Evolutionary conservation across 352 stramenopile species (phyloP), one percentile per base, ranked within the genome.

Genomic region (Peronosclerospora sorghi): DNA sequence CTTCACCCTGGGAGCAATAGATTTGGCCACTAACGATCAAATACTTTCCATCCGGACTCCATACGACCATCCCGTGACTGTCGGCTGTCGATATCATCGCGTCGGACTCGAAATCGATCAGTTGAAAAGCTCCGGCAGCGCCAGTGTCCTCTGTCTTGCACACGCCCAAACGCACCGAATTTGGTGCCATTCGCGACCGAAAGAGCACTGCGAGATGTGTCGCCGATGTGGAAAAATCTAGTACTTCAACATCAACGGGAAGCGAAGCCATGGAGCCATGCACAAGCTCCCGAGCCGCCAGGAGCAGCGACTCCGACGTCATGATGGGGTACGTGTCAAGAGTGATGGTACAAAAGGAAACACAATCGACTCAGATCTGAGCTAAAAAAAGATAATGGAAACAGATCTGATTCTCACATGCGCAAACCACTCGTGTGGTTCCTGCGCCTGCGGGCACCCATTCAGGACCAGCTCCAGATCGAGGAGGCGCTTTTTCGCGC

Each of bases 401-500:
- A 44, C 44, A 51, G 35, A 51, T 38, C 21, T 26, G 21, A 26
- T 26, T 26, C 21, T 26, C 3, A 6, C 21, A 26, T 26, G 21
- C 37, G 41, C 32, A 83, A 73, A 63, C 75, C 75, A 41, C 50
- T 71, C 14, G 34, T 90, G 47, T 64, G 59, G 51, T 84, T 90
- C 44, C 56, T 93, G 62, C 73, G 73, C 12, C 56, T 93, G 37
- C 71, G 58, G 13, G 55, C 64, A 27, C 55, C 76, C 34, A 94
- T 94, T 57, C 59, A 83, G 30, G 63, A 86, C 48, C 78, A 91
- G 54, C 72, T 98, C 8, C 68, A 67, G 35, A 63, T 98, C 8
- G 93, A 98, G 63, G 93, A 98, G 63, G 75, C 85, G 34, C 64
- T 98, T 0, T 90, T 97, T 40, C 83, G 90, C 29, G 77, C 92